phyloP scores from a whole-genome alignment of 2,329 filamentous ascomycete species.

The Fusarium bulbicola region DNA sequence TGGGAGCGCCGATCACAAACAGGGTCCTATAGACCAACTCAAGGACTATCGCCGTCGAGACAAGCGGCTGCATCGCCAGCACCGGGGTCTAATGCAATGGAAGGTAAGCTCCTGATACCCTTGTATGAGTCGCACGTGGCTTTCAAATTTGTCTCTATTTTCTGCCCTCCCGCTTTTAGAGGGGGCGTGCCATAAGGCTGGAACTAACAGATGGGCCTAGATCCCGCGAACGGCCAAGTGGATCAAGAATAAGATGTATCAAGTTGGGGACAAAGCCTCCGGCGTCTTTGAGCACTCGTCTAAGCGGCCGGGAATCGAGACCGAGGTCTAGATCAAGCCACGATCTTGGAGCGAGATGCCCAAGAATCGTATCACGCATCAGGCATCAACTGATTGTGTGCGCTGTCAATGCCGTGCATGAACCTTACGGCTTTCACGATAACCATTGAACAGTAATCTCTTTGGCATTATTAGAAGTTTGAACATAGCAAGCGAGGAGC shows the following conservation, averaged over 20 bases:
- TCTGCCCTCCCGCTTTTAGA: neutral
- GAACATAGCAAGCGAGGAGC: constrained; percentile 24
- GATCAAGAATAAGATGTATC: constrained; percentile 62
- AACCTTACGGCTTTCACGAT: neutral
- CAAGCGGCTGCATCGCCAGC: constrained; percentile 69
- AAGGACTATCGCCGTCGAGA: constrained; percentile 69
- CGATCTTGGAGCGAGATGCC: neutral
- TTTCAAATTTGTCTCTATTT: constrained; percentile 12
- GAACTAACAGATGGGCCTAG: constrained; percentile 38
- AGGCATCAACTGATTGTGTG: neutral
- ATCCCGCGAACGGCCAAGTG: constrained; percentile 57
- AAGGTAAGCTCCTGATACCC: constrained; percentile 45
- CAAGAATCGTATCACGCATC: neutral
- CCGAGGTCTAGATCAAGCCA: constrained; percentile 65
- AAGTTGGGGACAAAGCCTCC: constrained; percentile 67
- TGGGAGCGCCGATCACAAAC: constrained; percentile 50
- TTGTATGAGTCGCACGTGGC: neutral
- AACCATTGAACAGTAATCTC: neutral
- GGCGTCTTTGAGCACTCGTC: constrained; percentile 67
- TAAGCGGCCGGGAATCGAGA: constrained; percentile 70
- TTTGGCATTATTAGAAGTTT: constrained; percentile 4
- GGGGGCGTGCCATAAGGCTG: constrained; percentile 1
- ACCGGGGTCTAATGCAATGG: constrained; percentile 80
- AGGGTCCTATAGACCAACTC: constrained; percentile 59
- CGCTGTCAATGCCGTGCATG: neutral